Percentiles rank a stretch among this genome's conserved stretches.
phyloP scores from a whole-genome alignment of 345 rosid genomes.

The Dipteronia sinensis region DNA sequence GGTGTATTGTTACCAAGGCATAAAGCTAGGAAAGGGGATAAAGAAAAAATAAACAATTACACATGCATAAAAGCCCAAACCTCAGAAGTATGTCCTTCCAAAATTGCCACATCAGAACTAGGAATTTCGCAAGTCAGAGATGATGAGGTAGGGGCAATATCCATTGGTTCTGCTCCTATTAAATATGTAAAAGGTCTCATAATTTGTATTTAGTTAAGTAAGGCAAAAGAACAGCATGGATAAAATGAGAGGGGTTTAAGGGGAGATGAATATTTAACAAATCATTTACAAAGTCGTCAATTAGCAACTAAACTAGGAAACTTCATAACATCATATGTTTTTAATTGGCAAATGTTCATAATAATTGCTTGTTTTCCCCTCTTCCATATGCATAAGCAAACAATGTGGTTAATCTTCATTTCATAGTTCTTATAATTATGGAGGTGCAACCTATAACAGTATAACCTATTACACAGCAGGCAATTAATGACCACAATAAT shows the following conservation, averaged over 20 bases:
- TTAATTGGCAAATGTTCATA: neutral
- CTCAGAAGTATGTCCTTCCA: conserved; percentile 99
- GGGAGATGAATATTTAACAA: neutral
- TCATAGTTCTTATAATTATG: neutral
- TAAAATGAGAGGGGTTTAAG: neutral
- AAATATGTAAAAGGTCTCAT: neutral
- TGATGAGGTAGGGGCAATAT: conserved; percentile 48
- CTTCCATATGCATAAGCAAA: neutral
- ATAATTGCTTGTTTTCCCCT: neutral
- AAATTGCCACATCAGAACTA: conserved; percentile 80
- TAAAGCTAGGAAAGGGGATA: conserved; percentile 5
- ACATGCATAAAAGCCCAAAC: conserved; percentile 39
- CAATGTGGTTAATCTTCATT: neutral
- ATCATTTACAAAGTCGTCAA: neutral
- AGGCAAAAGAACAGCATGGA: neutral
- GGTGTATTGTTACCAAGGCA: neutral
- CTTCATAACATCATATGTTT: neutral
- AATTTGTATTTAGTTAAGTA: neutral
- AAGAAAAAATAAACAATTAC: neutral
- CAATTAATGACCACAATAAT: neutral
- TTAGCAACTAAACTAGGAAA: neutral
- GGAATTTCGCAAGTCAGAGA: conserved; percentile 74
- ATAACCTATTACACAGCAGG: neutral
- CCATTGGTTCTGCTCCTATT: conserved; percentile 82
- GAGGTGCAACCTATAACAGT: too few relatives aligned